Evolutionary conservation across 768 basidiomycete genomes (phyloP), one percentile per base, ranked within the genome.

Genomic region (Strobilomyces echinocephalus): DNA sequence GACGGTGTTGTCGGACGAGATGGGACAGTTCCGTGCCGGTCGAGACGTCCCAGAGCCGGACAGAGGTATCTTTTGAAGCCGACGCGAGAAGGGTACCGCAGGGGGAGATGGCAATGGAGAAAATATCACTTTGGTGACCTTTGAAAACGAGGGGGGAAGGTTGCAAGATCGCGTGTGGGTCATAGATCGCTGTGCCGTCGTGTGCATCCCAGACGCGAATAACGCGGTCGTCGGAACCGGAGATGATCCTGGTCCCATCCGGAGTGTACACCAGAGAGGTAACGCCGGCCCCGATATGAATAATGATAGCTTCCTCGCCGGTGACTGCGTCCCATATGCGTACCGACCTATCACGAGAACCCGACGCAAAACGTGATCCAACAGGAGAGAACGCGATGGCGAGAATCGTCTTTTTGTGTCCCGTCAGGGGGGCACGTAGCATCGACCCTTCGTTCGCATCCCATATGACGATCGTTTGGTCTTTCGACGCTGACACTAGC

Each of bases 151-250:
- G 39, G 8, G 63, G 61, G 12, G 40, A 20, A 3, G 55, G 53
- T 30, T 49, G 49, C 24, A 35, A 26, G 2, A 1, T 9, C 7
- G 56, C 43, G 6, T 55, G 33, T 20, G 62, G 59, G 16, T 57
- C 34, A 42, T 52, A 57, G 42, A 69, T 52, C 11, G 49, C 24
- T 1, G 59, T 50, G 18, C 67, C 66, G 0, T 50, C 28, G 10
- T 63, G 56, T 11, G 60, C 63, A 16, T 71, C 59, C 67, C 67
- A 70, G 50, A 72, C 33, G 15, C 63, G 66, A 15, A 72, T 61
- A 1, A 50, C 55, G 45, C 61, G 63, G 36, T 72, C 62, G 42
- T 67, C 67, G 1, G 69, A 67, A 33, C 63, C 67, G 16, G 71
- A 71, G 34, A 72, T 47, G 50, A 70, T 49, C 39, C 20, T 59